Percentiles rank a stretch among this genome's conserved stretches.
phyloP scores from a whole-genome alignment of 345 rosid species.

The Microcos paniculata region DNA sequence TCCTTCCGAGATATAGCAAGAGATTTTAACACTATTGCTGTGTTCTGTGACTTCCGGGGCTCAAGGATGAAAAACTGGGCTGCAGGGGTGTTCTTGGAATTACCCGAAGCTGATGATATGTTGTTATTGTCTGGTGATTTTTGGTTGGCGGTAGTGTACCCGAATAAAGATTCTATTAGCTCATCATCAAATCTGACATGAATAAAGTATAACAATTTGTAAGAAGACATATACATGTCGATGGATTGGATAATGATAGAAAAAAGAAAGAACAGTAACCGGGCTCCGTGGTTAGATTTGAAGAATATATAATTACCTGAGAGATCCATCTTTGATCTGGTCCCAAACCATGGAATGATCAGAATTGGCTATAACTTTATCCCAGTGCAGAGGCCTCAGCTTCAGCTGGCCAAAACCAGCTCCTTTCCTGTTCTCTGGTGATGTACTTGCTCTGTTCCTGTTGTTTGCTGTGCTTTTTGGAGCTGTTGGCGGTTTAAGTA shows the following conservation, averaged over 20 bases:
- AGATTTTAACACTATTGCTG: slow-evolving; percentile 58
- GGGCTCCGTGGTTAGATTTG: not conserved
- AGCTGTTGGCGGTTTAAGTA: slow-evolving; percentile 32
- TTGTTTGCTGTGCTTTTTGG: slow-evolving; percentile 27
- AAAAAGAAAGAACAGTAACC: not conserved
- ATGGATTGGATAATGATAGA: not conserved
- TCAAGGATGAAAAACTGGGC: slow-evolving; percentile 51
- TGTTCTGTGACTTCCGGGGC: slow-evolving; percentile 55
- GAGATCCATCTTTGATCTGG: slow-evolving; percentile 56
- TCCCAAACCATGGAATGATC: slow-evolving; percentile 75
- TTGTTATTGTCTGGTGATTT: slow-evolving; percentile 14
- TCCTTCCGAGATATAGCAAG: slow-evolving; percentile 38
- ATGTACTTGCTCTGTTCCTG: slow-evolving; percentile 21
- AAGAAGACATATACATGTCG: slow-evolving; percentile 2
- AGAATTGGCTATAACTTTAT: slow-evolving; percentile 50
- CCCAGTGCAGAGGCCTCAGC: slow-evolving; percentile 66
- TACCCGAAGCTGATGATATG: slow-evolving; percentile 19
- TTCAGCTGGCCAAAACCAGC: slow-evolving; percentile 34
- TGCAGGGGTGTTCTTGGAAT: slow-evolving; percentile 22
- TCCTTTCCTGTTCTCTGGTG: slow-evolving; percentile 29
- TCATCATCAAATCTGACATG: slow-evolving; percentile 54
- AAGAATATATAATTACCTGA: slow-evolving; percentile 35
- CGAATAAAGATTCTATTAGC: slow-evolving; percentile 47
- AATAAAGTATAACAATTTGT: not conserved
- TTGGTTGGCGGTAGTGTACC: slow-evolving; percentile 29